Base-by-base conservation (phyloP, 2,329 filamentous ascomycete species). In the Hymenoscyphus scutula region DNA sequence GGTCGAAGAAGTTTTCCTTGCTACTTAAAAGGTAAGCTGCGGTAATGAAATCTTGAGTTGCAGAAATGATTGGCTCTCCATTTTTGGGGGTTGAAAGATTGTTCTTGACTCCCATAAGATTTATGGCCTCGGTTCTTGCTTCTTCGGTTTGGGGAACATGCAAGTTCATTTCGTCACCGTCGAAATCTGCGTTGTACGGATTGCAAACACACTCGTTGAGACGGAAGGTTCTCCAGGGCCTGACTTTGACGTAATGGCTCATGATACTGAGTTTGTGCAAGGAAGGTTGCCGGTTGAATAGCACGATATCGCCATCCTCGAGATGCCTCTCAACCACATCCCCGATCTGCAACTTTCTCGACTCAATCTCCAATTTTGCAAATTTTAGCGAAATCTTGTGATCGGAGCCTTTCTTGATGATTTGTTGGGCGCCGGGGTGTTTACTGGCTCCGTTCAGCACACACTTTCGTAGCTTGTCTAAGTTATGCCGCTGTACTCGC, bases 41-140 rank as follows among this genome's bases (percentile, higher is more conserved):
- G 29, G 94, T 98, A 71, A 99, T 98, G 78, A 99, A 99, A 81
- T 99, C 95, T 73, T 99, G 95, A 32, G 96, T 99, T n/a, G 95
- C 94, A 19, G 93, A 92, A 78, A 99, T 98, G 71, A 99, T 96
- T 1, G 95, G 95, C 70, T 97, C 94, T 74, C 95, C 95, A 77
- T 98, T 98, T 77, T 97, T 97, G 0, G 95, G 95, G 0, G 95
- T 99, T 3, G 90, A 90, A 63, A 99, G 77, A 74, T 99, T 99
- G 80, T 98, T 88, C 78, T 97, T 97, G 61, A 99, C 93, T 51
- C 95, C 95, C 95, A 99, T 99, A 56, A 99, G 80, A 69, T 94
- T 92, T 71, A 96, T 96, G 0, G 95, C 95, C 77, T 99, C 95
- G 2, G 94, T 91, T 62, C 95, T 86, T 11, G 95, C 94, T 77